phyloP scores from a whole-genome alignment of 2,329 filamentous ascomycete genomes.

The Colletotrichum theobromicola region DNA sequence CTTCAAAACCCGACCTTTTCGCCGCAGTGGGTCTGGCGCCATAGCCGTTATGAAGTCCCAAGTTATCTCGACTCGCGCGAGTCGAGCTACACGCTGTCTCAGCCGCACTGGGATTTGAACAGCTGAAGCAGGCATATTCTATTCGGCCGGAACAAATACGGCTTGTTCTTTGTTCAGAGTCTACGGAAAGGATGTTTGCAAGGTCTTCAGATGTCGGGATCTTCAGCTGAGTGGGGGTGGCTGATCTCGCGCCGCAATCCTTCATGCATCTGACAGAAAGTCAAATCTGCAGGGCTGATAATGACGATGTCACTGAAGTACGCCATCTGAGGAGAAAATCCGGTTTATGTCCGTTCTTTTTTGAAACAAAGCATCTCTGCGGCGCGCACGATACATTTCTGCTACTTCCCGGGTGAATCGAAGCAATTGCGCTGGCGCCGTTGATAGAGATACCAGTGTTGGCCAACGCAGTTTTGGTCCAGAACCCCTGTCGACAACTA shows the following conservation, averaged over 20 bases:
- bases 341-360: background rate
- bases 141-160: too few relatives aligned
- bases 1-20: background rate
- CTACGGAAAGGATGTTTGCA: background rate
- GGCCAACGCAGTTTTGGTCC: background rate
- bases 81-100: fast-evolving
- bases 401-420: background rate
- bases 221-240: background rate
- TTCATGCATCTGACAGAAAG: background rate
- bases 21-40: background rate
- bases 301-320: background rate
- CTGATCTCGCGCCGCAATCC: background rate
- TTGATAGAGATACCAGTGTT: background rate
- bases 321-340: background rate
- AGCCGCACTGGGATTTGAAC: background rate
- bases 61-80: background rate
- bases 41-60: background rate
- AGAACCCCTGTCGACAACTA: background rate
- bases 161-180: background rate
- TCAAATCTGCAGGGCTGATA: background rate
- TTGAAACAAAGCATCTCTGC: background rate
- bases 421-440: background rate
- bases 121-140: too few relatives aligned
- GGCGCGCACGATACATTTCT: background rate
- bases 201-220: background rate